Conservation (phyloP, 2,329 filamentous ascomycete species). For the Trichoderma polysporum region DNA sequence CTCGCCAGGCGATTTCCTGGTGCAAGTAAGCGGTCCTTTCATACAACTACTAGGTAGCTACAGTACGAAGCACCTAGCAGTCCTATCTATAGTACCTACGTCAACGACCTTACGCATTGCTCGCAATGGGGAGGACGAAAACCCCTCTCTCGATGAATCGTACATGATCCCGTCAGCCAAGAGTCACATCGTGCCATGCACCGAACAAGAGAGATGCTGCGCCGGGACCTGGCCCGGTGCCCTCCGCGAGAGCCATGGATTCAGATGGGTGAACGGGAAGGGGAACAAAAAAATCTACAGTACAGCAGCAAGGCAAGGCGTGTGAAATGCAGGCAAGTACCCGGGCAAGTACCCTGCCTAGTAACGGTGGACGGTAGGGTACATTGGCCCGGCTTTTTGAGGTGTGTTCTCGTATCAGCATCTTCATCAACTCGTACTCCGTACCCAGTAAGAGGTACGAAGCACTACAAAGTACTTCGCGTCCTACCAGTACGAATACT, state of each 20-base stretch:
- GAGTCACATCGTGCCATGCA: slow-evolving; percentile 16
- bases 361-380: neutral
- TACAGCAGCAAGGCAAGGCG: neutral
- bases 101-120: no score
- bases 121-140: neutral
- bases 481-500: no score
- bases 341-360: neutral
- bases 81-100: no score
- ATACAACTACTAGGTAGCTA: neutral
- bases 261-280: neutral
- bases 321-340: neutral
- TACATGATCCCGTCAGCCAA: neutral
- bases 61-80: no score
- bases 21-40: neutral
- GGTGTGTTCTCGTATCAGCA: neutral
- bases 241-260: slow-evolving; percentile 4
- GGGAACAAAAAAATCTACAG: neutral
- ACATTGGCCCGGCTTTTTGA: neutral
- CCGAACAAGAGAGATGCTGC: slow-evolving; percentile 14
- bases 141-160: neutral
- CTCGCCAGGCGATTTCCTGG: slow-evolving; percentile 3
- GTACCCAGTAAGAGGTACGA: neutral
- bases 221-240: slow-evolving; percentile 6
- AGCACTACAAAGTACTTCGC: no score
- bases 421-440: neutral